Evolutionary conservation across 352 stramenopile species (phyloP).

Genomic region (Phytophthora lateralis): DNA sequence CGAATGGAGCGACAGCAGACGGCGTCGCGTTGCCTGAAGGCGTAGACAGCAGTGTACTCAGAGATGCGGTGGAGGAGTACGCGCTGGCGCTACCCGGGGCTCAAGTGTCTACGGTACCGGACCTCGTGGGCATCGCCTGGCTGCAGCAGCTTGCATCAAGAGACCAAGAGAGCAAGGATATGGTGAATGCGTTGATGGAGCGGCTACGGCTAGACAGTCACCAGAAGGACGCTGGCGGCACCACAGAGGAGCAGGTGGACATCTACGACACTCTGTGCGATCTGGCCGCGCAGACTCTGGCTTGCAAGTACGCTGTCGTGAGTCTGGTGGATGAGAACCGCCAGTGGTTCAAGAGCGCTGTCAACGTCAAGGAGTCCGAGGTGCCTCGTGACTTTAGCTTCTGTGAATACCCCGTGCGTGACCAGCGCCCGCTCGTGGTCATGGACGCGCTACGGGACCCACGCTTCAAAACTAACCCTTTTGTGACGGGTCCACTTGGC

Average conservation of each 20-base stretch:
- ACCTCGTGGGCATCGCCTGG: conserved; percentile 82
- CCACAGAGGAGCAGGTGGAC: conserved; percentile 61
- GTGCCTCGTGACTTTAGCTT: conserved; percentile 88
- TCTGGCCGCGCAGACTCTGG: conserved; percentile 72
- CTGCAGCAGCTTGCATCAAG: conserved; percentile 69
- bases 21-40: conserved; percentile 42
- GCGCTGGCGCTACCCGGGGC: conserved; percentile 66
- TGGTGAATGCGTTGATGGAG: conserved; percentile 77
- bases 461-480: conserved; percentile 89
- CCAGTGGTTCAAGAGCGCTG: conserved; percentile 95
- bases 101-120: conserved; percentile 62
- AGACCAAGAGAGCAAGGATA: conserved; percentile 72
- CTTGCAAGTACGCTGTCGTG: conserved; percentile 82
- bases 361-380: conserved; percentile 78
- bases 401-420: conserved; percentile 79
- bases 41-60: conserved; percentile 48
- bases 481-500: conserved; percentile 89
- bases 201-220: conserved; percentile 55
- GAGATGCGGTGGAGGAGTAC: conserved; percentile 75
- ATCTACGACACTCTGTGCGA: conserved; percentile 88
- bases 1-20: conserved; percentile 20
- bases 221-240: conserved; percentile 24
- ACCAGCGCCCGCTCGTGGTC: conserved; percentile 82
- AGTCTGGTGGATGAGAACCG: conserved; percentile 93
- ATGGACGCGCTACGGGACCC: conserved; percentile 88